These are phyloP conservation scores for Candida succiphila DNA, from an alignment of 805 yeast species.

Conservation along the genomic window DNA sequence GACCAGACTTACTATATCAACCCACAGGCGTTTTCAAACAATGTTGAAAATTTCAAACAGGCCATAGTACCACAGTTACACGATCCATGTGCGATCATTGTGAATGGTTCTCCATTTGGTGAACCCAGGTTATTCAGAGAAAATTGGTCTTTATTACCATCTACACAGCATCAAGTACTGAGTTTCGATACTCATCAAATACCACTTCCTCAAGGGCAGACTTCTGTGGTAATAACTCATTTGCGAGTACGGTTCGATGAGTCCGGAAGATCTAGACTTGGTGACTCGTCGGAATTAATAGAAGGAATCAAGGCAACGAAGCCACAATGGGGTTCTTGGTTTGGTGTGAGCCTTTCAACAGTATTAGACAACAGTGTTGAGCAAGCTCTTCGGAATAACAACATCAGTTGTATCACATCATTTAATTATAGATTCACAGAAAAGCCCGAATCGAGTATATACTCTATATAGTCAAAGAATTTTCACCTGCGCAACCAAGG, in stretches of 20 bases:
- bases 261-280: constrained; percentile 55
- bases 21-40: constrained; percentile 3
- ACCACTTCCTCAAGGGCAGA: constrained; percentile 16
- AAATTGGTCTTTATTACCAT: constrained; percentile 46
- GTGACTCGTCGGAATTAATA: constrained; percentile 51
- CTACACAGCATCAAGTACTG: constrained; percentile 53
- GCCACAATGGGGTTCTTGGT: constrained; percentile 60
- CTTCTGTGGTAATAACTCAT: constrained; percentile 36
- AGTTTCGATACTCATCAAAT: constrained; percentile 58
- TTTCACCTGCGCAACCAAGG: too few relatives aligned
- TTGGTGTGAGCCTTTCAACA: constrained; percentile 52
- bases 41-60: constrained; percentile 10
- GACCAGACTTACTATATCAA: constrained; percentile 2
- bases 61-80: constrained; percentile 36
- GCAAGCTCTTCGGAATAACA: constrained; percentile 18
- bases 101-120: constrained; percentile 50
- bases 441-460: constrained; percentile 35
- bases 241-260: constrained; percentile 70
- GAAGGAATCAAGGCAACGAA: constrained; percentile 19
- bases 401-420: constrained; percentile 42
- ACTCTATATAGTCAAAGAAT: background rate
- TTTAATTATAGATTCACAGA: constrained; percentile 60
- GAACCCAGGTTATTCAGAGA: constrained; percentile 45
- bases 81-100: constrained; percentile 39
- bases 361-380: constrained; percentile 45